phyloP scores from a whole-genome alignment of 139 green algal genomes.

The Picochlorum sp. region DNA sequence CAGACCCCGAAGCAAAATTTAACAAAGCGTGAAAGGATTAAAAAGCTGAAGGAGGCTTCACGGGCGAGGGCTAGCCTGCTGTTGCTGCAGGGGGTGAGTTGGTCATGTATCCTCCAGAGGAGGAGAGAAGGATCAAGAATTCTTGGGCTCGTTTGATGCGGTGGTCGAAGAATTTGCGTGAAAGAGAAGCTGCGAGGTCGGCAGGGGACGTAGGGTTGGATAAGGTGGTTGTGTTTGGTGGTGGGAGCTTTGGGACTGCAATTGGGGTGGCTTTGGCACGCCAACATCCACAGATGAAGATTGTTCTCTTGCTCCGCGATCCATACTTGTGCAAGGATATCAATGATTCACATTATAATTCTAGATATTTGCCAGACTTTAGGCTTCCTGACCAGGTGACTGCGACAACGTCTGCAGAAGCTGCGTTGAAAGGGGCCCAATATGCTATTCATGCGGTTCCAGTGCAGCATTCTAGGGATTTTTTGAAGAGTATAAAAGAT shows the following conservation, averaged over 20 bases:
- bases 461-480: constrained; percentile 78
- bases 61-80: background rate
- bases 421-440: constrained; percentile 68
- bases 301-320: constrained; percentile 71
- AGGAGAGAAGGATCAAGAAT: constrained; percentile 61
- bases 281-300: constrained; percentile 67
- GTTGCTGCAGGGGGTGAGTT: background rate
- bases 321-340: constrained; percentile 70
- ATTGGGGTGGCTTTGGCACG: constrained; percentile 78
- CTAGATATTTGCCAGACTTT: constrained; percentile 67
- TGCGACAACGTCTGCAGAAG: constrained; percentile 57
- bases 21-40: background rate
- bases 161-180: constrained; percentile 47
- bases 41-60: background rate
- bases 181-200: constrained; percentile 5
- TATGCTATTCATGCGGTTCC: constrained; percentile 90
- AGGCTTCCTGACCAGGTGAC: constrained; percentile 77
- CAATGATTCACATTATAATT: constrained; percentile 82
- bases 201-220: constrained; percentile 10
- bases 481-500: constrained; percentile 67
- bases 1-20: background rate
- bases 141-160: constrained; percentile 80
- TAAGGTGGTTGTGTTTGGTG: constrained; percentile 92
- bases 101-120: constrained; percentile 22
- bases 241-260: constrained; percentile 93